phyloP scores from a whole-genome alignment of 139 green algal species.

The Chlamydomonas eustigma region DNA sequence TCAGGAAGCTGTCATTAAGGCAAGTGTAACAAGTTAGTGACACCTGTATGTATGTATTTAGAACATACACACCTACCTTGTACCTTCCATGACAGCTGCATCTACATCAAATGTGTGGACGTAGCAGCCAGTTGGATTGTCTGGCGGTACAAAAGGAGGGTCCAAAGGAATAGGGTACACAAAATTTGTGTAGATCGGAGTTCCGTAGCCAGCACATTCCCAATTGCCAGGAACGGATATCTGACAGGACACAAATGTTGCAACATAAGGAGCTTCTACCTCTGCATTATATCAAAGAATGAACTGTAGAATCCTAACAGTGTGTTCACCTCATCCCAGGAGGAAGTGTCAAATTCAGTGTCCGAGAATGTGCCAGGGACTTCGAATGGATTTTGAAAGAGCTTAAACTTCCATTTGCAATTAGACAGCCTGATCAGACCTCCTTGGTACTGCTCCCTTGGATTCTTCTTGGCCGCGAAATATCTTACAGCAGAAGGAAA shows the following conservation, averaged over 20 bases:
- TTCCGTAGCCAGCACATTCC: slow-evolving; percentile 80
- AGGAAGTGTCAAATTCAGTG: not conserved
- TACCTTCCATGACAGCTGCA: too few relatives aligned
- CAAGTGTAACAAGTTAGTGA: too few relatives aligned
- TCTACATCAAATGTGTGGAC: slow-evolving; percentile 64
- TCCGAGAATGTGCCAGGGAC: not conserved
- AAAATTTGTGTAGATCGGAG: slow-evolving; percentile 95
- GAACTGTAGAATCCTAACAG: too few relatives aligned
- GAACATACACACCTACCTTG: too few relatives aligned
- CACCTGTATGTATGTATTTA: too few relatives aligned
- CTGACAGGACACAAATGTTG: slow-evolving; percentile 29
- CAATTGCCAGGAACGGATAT: slow-evolving; percentile 82
- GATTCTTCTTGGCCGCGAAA: not conserved
- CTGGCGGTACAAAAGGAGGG: slow-evolving; percentile 75
- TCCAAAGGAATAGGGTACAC: slow-evolving; percentile 87
- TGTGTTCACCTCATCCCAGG: not conserved
- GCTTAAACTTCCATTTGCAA: not conserved
- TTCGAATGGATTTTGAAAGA: not conserved
- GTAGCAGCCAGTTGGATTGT: slow-evolving; percentile 94
- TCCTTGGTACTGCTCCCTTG: not conserved
- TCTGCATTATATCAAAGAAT: not conserved
- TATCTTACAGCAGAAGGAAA: not conserved
- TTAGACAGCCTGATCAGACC: not conserved
- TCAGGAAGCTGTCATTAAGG: too few relatives aligned
- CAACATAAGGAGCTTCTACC: not conserved